A percentile compares a stretch with the other conserved stretches of the same genome.
Evolutionary conservation across 2,329 filamentous ascomycete genomes (phyloP).

Genomic region (Diaporthe sp.): DNA sequence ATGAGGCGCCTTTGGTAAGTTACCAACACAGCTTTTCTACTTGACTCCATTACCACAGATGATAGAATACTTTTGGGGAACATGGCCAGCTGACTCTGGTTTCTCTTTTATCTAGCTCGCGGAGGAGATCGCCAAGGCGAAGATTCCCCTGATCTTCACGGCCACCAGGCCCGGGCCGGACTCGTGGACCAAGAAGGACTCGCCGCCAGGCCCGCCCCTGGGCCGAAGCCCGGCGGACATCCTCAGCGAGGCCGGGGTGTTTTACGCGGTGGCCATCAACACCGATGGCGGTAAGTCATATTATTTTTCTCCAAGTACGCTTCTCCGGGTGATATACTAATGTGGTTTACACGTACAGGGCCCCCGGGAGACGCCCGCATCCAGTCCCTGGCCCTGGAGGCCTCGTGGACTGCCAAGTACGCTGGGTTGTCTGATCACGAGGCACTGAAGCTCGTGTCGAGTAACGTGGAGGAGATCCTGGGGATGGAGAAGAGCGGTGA

Average conservation of each 20-base stretch:
- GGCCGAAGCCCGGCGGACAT: constrained; percentile 53
- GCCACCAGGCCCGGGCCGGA: constrained; percentile 50
- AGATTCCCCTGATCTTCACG: constrained; percentile 58
- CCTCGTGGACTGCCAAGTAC: constrained; percentile 55
- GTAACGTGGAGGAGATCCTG: constrained; percentile 57
- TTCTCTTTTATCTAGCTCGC: constrained; percentile 48
- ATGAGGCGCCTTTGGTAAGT: constrained; percentile 53
- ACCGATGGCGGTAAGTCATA: constrained; percentile 41
- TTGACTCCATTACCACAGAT: not conserved
- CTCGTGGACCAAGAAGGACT: constrained; percentile 52
- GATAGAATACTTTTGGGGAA: not conserved
- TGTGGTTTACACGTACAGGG: constrained; percentile 36
- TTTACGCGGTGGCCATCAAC: constrained; percentile 49
- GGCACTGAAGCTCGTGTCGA: constrained; percentile 53
- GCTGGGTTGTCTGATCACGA: constrained; percentile 50
- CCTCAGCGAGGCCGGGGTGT: constrained; percentile 55
- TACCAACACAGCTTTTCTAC: not conserved
- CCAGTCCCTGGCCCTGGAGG: constrained; percentile 54
- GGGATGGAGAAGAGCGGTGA: constrained; percentile 51
- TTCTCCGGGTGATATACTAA: not conserved
- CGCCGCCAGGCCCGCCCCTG: constrained; percentile 57
- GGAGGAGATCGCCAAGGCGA: constrained; percentile 52
- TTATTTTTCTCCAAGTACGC: no score
- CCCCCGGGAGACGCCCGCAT: constrained; percentile 52
- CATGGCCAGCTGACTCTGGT: not conserved